Percentiles rank a stretch among this genome's conserved stretches.
Evolutionary conservation across 225 moss, liverwort and hornwort genomes (phyloP).

Genomic region (Thuidium tamariscinum): DNA sequence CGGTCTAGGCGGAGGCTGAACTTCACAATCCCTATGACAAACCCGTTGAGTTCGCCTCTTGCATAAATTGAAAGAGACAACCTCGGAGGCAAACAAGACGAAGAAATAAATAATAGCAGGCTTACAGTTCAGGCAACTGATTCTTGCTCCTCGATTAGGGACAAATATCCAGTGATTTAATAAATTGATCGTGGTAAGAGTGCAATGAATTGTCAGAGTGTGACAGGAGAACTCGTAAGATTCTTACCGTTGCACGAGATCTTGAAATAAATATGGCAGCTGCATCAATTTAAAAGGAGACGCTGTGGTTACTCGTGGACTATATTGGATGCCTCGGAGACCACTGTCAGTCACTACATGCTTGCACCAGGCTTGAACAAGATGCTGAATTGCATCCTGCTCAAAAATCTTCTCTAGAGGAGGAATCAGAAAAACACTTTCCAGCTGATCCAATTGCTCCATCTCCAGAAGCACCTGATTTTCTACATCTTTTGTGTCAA

Average conservation of each 20-base stretch:
- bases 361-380: conserved; percentile 60
- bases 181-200: background rate
- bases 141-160: background rate
- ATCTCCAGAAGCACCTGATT: conserved; percentile 36
- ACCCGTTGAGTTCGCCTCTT: background rate
- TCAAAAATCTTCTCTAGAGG: conserved; percentile 42
- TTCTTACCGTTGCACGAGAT: conserved; percentile 73
- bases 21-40: background rate
- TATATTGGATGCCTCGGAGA: conserved; percentile 22
- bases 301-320: conserved; percentile 58
- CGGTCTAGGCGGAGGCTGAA: background rate
- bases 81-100: background rate
- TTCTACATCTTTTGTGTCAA: conserved; percentile 17
- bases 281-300: conserved; percentile 80
- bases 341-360: conserved; percentile 50
- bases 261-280: conserved; percentile 79
- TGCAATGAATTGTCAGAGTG: background rate
- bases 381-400: conserved; percentile 32
- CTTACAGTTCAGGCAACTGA: background rate
- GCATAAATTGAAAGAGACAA: background rate
- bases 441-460: conserved; percentile 82
- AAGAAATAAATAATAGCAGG: background rate
- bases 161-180: background rate
- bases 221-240: background rate
- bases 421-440: conserved; percentile 60